Conservation (phyloP, 306 rosid genomes). For the Arachis stenosperma region DNA sequence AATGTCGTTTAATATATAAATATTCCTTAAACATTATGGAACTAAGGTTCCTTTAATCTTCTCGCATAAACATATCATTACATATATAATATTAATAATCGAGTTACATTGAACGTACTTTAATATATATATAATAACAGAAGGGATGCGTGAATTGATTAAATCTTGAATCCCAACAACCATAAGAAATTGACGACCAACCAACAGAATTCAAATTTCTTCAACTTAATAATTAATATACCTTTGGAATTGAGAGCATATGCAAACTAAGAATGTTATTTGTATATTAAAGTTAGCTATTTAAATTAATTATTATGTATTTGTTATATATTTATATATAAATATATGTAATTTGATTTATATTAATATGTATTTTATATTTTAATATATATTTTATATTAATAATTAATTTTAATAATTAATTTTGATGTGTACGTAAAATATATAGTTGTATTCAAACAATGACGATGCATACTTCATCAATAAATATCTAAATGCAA, state of each 20-base stretch:
- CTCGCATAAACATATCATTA: too few relatives aligned
- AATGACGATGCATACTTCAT: neutral
- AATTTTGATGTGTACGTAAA: too few relatives aligned
- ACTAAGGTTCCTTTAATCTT: neutral
- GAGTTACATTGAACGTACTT: neutral
- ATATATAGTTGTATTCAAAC: conserved; percentile 1
- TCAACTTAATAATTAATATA: conserved; percentile 1
- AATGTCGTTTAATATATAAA: neutral
- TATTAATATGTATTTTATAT: too few relatives aligned
- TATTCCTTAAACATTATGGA: neutral
- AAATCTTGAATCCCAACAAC: conserved; percentile 23
- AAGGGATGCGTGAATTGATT: conserved; percentile 19
- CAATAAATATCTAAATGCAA: conserved; percentile 21
- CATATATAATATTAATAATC: neutral
- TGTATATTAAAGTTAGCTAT: too few relatives aligned
- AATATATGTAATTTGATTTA: too few relatives aligned
- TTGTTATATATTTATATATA: too few relatives aligned
- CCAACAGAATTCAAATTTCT: conserved; percentile 26
- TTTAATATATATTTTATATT: too few relatives aligned
- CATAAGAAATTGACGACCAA: conserved; percentile 23
- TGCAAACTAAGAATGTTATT: neutral
- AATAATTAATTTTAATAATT: too few relatives aligned
- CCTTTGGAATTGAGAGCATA: conserved; percentile 8
- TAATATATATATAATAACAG: neutral
- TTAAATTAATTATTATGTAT: too few relatives aligned